A percentile compares a stretch with the other conserved stretches of the same genome.
Conservation (phyloP, 345 rosid genomes). For the Diplotaxis tenuifolia region DNA sequence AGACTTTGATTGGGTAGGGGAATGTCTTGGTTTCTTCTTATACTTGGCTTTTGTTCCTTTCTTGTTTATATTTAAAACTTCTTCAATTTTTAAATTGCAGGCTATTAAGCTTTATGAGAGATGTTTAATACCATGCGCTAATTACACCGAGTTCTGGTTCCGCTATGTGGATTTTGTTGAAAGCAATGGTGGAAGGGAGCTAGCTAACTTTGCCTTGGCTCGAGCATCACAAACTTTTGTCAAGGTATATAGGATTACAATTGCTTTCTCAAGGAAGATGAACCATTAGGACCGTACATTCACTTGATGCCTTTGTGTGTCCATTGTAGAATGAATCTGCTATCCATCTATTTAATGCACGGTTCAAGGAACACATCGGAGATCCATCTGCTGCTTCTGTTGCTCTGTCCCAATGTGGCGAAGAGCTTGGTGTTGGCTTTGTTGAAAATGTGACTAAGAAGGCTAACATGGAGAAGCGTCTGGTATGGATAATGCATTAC, state of each 20-base stretch:
- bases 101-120: constrained; percentile 84
- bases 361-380: constrained; percentile 71
- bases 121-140: constrained; percentile 87
- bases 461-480: constrained; percentile 93
- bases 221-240: constrained; percentile 67
- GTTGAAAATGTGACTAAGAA: constrained; percentile 53
- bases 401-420: constrained; percentile 51
- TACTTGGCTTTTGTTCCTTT: constrained; percentile 17
- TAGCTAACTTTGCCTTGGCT: constrained; percentile 73
- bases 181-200: constrained; percentile 86
- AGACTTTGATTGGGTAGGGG: constrained; percentile 89
- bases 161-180: constrained; percentile 86
- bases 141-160: constrained; percentile 84
- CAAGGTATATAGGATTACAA: constrained; percentile 48
- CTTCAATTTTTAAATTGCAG: constrained; percentile 37
- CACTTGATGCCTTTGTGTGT: constrained; percentile 18
- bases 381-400: constrained; percentile 58
- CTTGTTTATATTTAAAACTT: constrained; percentile 8
- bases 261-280: background rate
- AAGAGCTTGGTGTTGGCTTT: constrained; percentile 53
- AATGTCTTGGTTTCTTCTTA: constrained; percentile 19
- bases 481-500: constrained; percentile 45
- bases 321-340: constrained; percentile 57
- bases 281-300: background rate
- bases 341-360: constrained; percentile 67